Evolutionary conservation across 108 stramenopile species (phyloP).

Genomic region (Nitzschia sp.): DNA sequence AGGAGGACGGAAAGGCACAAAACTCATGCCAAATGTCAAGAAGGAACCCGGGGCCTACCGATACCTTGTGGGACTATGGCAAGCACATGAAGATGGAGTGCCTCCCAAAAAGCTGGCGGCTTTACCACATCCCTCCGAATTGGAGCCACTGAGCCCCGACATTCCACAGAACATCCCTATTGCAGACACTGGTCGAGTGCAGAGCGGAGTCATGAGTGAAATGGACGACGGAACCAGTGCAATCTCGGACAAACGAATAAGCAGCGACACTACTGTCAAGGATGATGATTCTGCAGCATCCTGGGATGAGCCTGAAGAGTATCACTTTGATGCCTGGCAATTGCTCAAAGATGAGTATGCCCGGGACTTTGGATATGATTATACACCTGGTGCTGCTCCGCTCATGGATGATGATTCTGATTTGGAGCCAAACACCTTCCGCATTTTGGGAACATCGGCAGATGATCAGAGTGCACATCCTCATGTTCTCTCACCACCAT

Average conservation of each 20-base stretch:
- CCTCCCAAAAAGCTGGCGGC: constrained; percentile 5
- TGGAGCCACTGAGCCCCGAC: background rate
- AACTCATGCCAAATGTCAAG: constrained; percentile 5
- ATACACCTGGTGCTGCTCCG: constrained; percentile 12
- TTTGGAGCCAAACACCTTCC: constrained; percentile 15
- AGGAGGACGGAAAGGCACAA: background rate
- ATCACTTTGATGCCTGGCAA: constrained; percentile 69
- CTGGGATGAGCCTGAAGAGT: constrained; percentile 35
- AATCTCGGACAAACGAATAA: constrained; percentile 33
- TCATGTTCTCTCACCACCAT: constrained; percentile 70
- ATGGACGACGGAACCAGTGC: constrained; percentile 5
- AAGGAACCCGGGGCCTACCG: constrained; percentile 20
- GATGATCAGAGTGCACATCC: constrained; percentile 52
- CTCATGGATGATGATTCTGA: constrained; percentile 7
- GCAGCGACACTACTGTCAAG: background rate
- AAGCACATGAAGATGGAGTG: constrained; percentile 49
- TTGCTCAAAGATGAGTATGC: constrained; percentile 82
- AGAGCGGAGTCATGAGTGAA: background rate
- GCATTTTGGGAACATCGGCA: constrained; percentile 56
- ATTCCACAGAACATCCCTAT: background rate
- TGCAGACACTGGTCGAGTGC: background rate
- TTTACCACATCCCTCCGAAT: background rate
- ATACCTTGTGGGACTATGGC: constrained; percentile 41
- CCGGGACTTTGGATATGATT: constrained; percentile 61
- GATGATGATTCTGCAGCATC: constrained; percentile 36